Evolutionary conservation across 805 yeast species (phyloP), one percentile per base, ranked within the genome.

Genomic region (Candida oleophila): DNA sequence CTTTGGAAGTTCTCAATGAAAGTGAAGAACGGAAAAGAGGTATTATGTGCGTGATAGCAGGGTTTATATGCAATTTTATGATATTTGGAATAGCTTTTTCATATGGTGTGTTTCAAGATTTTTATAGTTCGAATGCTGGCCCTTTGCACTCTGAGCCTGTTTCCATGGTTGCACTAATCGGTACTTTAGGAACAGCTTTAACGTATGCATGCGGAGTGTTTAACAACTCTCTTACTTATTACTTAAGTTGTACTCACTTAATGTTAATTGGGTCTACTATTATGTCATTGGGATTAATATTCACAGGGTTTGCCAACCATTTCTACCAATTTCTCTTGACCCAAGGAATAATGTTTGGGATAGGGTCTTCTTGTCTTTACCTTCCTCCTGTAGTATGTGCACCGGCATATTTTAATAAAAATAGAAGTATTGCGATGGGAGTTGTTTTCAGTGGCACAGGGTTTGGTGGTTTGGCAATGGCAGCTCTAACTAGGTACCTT

Each of bases 21-120:
- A 36, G 21, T 11, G 39, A 36, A 9, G 22, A 36, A 15, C 39
- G n/a, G 15, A 12, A 19, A 16, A 16, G 39, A 16, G 39, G 39
- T 16, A 16, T 36, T 4, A 16, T 36, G 21, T 36, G 39, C 3
- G 47, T 56, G 2, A 22, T 49, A 9, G 49, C 61, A 7, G 62
- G 62, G 9, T 57, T 59, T 40, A 20, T 55, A 3, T 51, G 57
- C 34, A 65, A 66, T 41, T 68, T 65, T 47, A 54, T 63, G 47
- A 68, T 68, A 2, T 66, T 69, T 49, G 74, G 73, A 1, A 56
- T 66, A 9, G 56, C 62, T 4, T 68, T 68, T 50, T 57, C 71
- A 1, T 69, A 59, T 45, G 74, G 73, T 48, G 65, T 69, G 4
- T 69, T 61, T 43, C 72, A 69, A 42, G 70, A 68, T 21, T 68